Conservation (phyloP, 345 rosid genomes). For the Eucalyptus sp. region DNA sequence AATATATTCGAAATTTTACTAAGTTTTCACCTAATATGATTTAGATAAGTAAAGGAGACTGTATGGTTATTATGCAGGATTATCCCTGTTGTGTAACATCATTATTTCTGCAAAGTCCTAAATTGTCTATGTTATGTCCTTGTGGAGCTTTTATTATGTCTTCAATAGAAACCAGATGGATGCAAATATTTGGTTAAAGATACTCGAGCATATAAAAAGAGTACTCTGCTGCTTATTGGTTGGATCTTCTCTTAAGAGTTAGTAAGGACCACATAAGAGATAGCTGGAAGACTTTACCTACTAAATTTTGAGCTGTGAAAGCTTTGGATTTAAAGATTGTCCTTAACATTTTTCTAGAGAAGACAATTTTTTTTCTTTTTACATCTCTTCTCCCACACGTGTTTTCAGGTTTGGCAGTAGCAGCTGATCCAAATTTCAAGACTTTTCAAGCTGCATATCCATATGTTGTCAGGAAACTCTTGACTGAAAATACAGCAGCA, state of each 20-base stretch:
- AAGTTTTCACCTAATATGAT: background rate
- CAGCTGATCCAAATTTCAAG: slow-evolving; percentile 73
- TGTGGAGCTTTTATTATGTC: background rate
- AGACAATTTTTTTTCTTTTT: background rate
- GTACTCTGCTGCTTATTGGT: background rate
- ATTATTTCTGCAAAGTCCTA: background rate
- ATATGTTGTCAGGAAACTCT: slow-evolving; percentile 71
- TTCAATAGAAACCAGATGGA: background rate
- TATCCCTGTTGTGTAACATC: background rate
- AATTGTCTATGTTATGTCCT: background rate
- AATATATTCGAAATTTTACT: background rate
- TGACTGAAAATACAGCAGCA: slow-evolving; percentile 65
- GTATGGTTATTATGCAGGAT: background rate
- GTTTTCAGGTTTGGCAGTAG: slow-evolving; percentile 71
- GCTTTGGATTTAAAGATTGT: background rate
- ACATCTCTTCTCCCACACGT: background rate
- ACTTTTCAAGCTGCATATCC: slow-evolving; percentile 97
- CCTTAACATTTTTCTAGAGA: background rate
- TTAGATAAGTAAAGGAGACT: background rate
- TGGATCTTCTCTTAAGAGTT: background rate
- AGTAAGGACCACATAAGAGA: background rate
- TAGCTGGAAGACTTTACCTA: background rate
- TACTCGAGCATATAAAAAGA: background rate
- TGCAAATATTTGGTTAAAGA: background rate
- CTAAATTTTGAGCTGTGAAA: background rate